phyloP scores from a whole-genome alignment of 805 yeast species.

The Debaryomyces tyrocola region DNA sequence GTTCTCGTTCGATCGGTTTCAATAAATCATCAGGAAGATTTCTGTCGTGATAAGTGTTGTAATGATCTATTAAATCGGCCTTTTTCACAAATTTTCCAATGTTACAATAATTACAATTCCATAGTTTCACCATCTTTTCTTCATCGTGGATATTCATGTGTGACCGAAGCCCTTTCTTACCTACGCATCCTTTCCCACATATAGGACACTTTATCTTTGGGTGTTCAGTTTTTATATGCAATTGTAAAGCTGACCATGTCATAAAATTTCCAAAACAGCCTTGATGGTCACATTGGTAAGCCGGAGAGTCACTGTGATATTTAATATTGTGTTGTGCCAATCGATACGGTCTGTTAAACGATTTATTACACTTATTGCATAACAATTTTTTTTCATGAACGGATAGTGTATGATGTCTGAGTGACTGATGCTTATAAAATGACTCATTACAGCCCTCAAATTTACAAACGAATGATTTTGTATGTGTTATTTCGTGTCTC shows the following conservation, averaged over 20 bases:
- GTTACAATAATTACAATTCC: conserved; percentile 65
- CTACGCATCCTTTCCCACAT: conserved; percentile 75
- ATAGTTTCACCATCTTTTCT: conserved; percentile 48
- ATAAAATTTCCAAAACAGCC: conserved; percentile 62
- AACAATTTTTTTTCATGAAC: conserved; percentile 58
- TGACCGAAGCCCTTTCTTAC: conserved; percentile 64
- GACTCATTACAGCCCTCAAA: conserved; percentile 62
- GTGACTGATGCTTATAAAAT: conserved; percentile 73
- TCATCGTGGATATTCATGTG: conserved; percentile 73
- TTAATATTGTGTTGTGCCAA: conserved; percentile 65
- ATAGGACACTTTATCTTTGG: conserved; percentile 62
- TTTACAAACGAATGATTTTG: conserved; percentile 58
- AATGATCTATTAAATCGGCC: conserved; percentile 57
- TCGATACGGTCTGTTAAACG: conserved; percentile 63
- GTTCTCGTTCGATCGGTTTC: conserved; percentile 19
- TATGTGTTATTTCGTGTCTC: conserved; percentile 83
- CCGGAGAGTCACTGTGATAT: conserved; percentile 57
- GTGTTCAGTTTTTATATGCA: conserved; percentile 71
- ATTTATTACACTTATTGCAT: conserved; percentile 64
- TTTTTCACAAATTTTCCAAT: conserved; percentile 53
- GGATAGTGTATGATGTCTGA: conserved; percentile 67
- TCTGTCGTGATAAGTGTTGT: conserved; percentile 46
- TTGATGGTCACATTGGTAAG: conserved; percentile 60
- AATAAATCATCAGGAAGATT: conserved; percentile 34
- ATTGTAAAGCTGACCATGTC: conserved; percentile 72